These are phyloP conservation scores for Ophryocystis elektroscirrha DNA, from an alignment of 169 alveolate species.

Conservation along the genomic window DNA sequence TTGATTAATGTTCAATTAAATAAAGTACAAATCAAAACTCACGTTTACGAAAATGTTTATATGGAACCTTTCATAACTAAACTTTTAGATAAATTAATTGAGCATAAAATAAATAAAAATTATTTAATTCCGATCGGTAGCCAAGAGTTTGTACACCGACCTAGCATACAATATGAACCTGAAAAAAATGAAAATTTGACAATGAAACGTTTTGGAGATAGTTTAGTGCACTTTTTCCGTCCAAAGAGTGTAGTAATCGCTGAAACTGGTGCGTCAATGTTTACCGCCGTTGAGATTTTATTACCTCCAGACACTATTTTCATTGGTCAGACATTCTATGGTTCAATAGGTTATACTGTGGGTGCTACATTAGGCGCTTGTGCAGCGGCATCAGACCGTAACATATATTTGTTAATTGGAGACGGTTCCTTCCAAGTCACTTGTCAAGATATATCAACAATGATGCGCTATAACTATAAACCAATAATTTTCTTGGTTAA, in stretches of 20 bases:
- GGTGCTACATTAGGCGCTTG: slow-evolving; percentile 25
- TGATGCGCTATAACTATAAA: slow-evolving; percentile 13
- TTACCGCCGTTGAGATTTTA: slow-evolving; percentile 20
- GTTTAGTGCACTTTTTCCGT: slow-evolving; percentile 16
- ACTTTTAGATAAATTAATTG: not conserved
- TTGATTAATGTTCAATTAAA: not conserved
- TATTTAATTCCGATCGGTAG: not conserved
- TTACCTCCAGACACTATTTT: slow-evolving; percentile 19
- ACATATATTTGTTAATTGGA: slow-evolving; percentile 20
- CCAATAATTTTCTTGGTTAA: slow-evolving; percentile 22
- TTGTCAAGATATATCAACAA: slow-evolving; percentile 28
- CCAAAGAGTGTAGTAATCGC: slow-evolving; percentile 18
- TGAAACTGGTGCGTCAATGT: slow-evolving; percentile 24
- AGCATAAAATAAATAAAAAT: too few relatives aligned
- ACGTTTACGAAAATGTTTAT: slow-evolving; percentile 9
- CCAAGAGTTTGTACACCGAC: not conserved
- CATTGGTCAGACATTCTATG: slow-evolving; percentile 24
- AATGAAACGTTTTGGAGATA: slow-evolving; percentile 21
- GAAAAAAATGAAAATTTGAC: not conserved
- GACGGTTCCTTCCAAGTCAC: slow-evolving; percentile 34
- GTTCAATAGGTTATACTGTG: slow-evolving; percentile 30
- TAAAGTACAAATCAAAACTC: slow-evolving; percentile 1
- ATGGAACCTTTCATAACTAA: slow-evolving; percentile 7
- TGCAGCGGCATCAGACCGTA: slow-evolving; percentile 9
- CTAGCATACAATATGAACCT: not conserved